phyloP scores from a whole-genome alignment of 176 grass and related monocot genomes.

The Puccinellia tenuiflora region DNA sequence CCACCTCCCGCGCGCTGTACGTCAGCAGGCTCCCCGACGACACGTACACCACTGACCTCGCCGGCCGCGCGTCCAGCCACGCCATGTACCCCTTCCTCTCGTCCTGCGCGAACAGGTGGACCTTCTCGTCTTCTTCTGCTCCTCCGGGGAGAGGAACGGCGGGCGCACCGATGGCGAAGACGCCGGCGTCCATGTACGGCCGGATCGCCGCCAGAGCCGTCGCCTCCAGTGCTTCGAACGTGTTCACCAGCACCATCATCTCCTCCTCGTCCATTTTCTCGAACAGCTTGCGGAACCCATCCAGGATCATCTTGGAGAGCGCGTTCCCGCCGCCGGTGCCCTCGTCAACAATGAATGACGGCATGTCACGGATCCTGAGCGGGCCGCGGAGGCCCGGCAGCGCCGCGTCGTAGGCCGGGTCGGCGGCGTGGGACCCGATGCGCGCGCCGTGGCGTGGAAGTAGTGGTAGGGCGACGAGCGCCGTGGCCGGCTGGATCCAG shows the following conservation, averaged over 20 bases:
- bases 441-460: slow-evolving; percentile 22
- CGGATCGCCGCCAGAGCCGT: not conserved
- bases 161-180: slow-evolving; percentile 18
- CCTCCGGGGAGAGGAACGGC: not conserved
- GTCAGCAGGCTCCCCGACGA: slow-evolving; percentile 56
- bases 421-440: not conserved
- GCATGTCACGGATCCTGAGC: slow-evolving; percentile 27
- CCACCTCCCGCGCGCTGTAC: slow-evolving; percentile 24
- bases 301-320: not conserved
- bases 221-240: slow-evolving; percentile 23
- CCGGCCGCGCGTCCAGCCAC: slow-evolving; percentile 34
- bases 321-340: not conserved
- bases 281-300: not conserved
- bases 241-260: slow-evolving; percentile 26
- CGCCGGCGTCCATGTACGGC: not conserved
- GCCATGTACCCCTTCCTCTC: slow-evolving; percentile 29
- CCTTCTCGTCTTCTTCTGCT: not conserved
- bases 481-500: slow-evolving; percentile 38
- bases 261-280: not conserved
- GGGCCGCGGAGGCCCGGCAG: slow-evolving; percentile 12
- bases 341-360: slow-evolving; percentile 10
- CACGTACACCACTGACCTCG: slow-evolving; percentile 44
- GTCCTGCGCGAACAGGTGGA: slow-evolving; percentile 1
- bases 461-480: slow-evolving; percentile 30
- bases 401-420: not conserved